Evolutionary conservation across 768 basidiomycete species (phyloP), one percentile per base, ranked within the genome.

Genomic region (Mrakia blollopis): DNA sequence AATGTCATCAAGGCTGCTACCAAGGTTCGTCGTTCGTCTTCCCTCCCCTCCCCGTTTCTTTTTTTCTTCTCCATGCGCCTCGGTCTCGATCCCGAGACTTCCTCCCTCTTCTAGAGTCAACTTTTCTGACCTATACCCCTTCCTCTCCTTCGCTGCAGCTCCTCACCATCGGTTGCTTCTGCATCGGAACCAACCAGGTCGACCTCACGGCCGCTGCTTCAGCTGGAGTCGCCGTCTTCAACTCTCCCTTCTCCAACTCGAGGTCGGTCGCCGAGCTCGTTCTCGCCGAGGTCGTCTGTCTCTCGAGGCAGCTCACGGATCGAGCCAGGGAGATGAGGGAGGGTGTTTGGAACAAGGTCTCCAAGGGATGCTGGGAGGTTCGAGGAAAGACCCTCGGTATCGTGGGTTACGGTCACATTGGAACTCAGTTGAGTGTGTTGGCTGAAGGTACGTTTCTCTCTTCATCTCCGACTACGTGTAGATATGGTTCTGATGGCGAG

Each of bases 231-330:
- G 93, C 96, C 39, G 96, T 99, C 74, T 99, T 99, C 88, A 99
- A 99, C 84, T 98, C 97, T 9, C 97, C 97, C 50, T 84, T 83
- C 72, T 95, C 93, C 82, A 98, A 97, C 86, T 98, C 97, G 44
- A 92, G 97, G 80, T 98, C 97, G 0, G 97, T 99, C 74, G 97
- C 97, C 57, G 97, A 99, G 85, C 89, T 99, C 68, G 97, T 99
- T 84, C 89, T 99, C 84, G 87, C 90, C 77, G 97, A 99, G 85
- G 87, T 98, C 81, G 88, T 99, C 81, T 91, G 91, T 5, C 90
- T 99, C 79, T 96, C 96, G 5, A 91, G 97, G 35, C 97, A 99
- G 82, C 89, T 96, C 80, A 89, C 90, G 80, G 92, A 99, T 84
- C 91, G 97, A 75, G 86, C 91, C 32, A 88, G 87, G 80, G 97